Evolutionary conservation across 306 rosid genomes (phyloP).

Genomic region (apple (Malus domestica)): DNA sequence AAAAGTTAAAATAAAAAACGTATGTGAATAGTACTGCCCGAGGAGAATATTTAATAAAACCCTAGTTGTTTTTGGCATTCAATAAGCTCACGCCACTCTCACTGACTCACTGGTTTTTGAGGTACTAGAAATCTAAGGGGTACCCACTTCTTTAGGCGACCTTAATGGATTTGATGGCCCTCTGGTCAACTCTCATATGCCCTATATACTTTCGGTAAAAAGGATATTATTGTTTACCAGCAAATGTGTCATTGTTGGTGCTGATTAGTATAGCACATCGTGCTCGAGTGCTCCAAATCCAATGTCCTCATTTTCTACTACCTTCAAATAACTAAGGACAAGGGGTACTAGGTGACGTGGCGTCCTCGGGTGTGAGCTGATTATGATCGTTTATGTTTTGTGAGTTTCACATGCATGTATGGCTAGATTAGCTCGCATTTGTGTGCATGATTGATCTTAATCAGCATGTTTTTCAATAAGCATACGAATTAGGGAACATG

Average conservation of each 20-base stretch:
- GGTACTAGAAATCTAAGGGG: not conserved
- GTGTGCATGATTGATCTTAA: too few species aligned
- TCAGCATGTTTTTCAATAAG: too few species aligned
- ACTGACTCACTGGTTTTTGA: not conserved
- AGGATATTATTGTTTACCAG: too few species aligned
- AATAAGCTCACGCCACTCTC: not conserved
- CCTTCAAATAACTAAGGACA: not conserved
- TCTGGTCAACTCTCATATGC: not conserved
- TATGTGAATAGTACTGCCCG: too few species aligned
- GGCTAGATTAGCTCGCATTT: too few species aligned
- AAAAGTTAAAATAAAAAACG: too few species aligned
- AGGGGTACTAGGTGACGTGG: too few species aligned
- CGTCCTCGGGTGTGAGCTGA: rapidly evolving
- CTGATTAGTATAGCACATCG: not conserved
- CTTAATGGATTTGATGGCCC: not conserved
- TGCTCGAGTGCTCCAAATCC: not conserved
- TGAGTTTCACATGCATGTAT: too few species aligned
- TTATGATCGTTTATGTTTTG: not conserved
- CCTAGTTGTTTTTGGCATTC: not conserved
- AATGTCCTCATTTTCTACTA: not conserved
- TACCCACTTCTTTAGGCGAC: not conserved
- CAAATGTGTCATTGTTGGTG: too few species aligned
- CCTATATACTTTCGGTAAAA: not conserved
- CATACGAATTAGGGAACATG: too few species aligned
- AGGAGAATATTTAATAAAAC: not conserved